These are phyloP conservation scores for Botrytis fabae DNA, from an alignment of 2,329 filamentous ascomycete species.

Conservation along the genomic window DNA sequence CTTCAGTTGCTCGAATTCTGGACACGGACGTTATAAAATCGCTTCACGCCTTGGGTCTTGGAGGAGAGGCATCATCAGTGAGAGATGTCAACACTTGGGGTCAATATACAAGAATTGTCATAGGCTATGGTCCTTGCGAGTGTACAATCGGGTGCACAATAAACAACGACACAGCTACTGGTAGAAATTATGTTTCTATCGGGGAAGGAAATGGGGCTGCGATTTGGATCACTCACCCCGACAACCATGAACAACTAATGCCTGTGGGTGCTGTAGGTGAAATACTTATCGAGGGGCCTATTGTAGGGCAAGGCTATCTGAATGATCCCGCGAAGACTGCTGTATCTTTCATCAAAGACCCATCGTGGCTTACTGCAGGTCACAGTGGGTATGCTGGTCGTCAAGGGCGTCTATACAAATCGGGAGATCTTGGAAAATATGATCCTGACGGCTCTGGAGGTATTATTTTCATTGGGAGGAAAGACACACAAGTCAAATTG, in stretches of 20 bases:
- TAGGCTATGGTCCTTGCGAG: conserved; percentile 46
- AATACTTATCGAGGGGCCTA: conserved; percentile 47
- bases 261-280: conserved; percentile 38
- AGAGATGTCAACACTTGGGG: conserved; percentile 45
- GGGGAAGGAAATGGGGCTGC: conserved; percentile 30
- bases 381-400: conserved; percentile 39
- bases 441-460: conserved; percentile 52
- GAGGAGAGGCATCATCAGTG: conserved; percentile 42
- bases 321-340: conserved; percentile 58
- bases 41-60: conserved; percentile 33
- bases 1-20: conserved; percentile 37
- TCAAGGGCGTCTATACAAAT: conserved; percentile 55
- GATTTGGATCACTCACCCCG: conserved; percentile 44
- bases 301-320: conserved; percentile 63
- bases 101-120: conserved; percentile 42
- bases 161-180: conserved; percentile 24
- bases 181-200: conserved; percentile 24
- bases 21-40: conserved; percentile 32
- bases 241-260: conserved; percentile 29
- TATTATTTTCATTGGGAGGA: conserved; percentile 56
- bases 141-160: conserved; percentile 26
- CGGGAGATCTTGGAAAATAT: conserved; percentile 59
- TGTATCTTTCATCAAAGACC: conserved; percentile 57
- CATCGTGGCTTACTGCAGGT: conserved; percentile 45
- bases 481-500: conserved; percentile 68